Evolutionary conservation across 2,329 filamentous ascomycete species (phyloP), one percentile per base, ranked within the genome.

Genomic region (Thelonectria rubi): DNA sequence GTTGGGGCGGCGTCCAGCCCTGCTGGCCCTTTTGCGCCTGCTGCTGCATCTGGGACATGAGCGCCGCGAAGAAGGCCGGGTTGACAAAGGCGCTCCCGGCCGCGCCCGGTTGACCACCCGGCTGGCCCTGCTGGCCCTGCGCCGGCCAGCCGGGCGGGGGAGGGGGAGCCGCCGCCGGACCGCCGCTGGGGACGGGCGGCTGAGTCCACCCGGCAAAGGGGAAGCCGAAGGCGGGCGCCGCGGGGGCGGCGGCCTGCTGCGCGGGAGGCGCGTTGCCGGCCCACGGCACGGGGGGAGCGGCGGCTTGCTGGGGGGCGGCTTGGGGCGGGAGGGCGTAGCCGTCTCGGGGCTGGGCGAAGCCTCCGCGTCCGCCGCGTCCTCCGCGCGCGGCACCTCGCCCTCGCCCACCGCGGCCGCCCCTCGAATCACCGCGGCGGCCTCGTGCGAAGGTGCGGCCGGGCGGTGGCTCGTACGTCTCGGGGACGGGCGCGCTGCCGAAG

Each of bases 61-160:
- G 63, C 4, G 79, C 81, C 42, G 83, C 81, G 60, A 88, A 79
- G 70, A 89, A 84, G 1, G 83, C 81, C 3, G 86, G 86, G 65
- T 87, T 88, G 61, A 87, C 81, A 66, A 85, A 85, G 10, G 82
- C 77, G 8, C 63, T 81, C 49, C 77, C 47, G 74, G 73, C 37
- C 14, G 79, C 71, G 42, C 77, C 65, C 34, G 60, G 66, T 30
- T 77, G 77, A 15, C 79, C 71, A 42, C 77, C 65, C 37, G 60
- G 66, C 37, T 77, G 77, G 46, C 62, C 77, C 37, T 61, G 66
- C 30, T 77, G 77, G 48, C 61, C 77, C 72, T 65, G 74, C 24
- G 65, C 68, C 7, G 74, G 72, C 42, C 72, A 77, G 2, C 75
- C 76, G 15, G 77, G 75, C 46, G 80, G 79, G 18, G 81, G 79